Percentiles rank a stretch among this genome's conserved stretches.
Evolutionary conservation across 1,284 basidiomycete species (phyloP).

Genomic region (Cutaneotrichosporon dermatis): DNA sequence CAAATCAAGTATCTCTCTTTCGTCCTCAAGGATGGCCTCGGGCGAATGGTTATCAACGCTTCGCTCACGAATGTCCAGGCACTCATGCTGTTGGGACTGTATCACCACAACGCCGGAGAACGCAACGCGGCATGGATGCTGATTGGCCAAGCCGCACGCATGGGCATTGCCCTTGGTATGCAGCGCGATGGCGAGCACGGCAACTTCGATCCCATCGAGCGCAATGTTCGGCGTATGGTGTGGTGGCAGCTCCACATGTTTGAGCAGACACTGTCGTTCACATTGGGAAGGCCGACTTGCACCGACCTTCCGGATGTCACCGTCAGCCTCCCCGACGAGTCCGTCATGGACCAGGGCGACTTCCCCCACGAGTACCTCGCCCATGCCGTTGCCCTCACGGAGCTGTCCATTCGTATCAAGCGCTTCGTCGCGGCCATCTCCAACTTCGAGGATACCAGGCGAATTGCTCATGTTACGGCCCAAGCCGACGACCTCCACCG

Average conservation of each 20-base stretch:
- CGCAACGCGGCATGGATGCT: conserved; percentile 23
- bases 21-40: conserved; percentile 17
- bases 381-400: conserved; percentile 11
- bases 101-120: conserved; percentile 26
- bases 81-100: conserved; percentile 20
- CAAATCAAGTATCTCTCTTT: conserved; percentile 10
- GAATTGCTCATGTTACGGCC: not conserved
- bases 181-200: conserved; percentile 16
- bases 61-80: conserved; percentile 21
- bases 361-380: conserved; percentile 13
- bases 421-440: conserved; percentile 15
- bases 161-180: conserved; percentile 17
- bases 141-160: conserved; percentile 19
- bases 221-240: conserved; percentile 19
- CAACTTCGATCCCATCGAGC: conserved; percentile 20
- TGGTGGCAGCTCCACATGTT: conserved; percentile 26
- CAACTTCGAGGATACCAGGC: conserved; percentile 9
- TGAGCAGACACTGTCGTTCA: conserved; percentile 22
- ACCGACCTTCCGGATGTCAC: conserved; percentile 16
- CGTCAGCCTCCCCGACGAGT: conserved; percentile 15
- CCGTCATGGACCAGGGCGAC: conserved; percentile 13
- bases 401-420: conserved; percentile 13
- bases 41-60: conserved; percentile 14
- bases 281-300: conserved; percentile 22
- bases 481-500: conserved; percentile 6